A percentile compares a stretch with the other conserved stretches of the same genome.
Evolutionary conservation across 495 filamentous ascomycete species (phyloP).

Genomic region (Talaromyces nanjingensis): DNA sequence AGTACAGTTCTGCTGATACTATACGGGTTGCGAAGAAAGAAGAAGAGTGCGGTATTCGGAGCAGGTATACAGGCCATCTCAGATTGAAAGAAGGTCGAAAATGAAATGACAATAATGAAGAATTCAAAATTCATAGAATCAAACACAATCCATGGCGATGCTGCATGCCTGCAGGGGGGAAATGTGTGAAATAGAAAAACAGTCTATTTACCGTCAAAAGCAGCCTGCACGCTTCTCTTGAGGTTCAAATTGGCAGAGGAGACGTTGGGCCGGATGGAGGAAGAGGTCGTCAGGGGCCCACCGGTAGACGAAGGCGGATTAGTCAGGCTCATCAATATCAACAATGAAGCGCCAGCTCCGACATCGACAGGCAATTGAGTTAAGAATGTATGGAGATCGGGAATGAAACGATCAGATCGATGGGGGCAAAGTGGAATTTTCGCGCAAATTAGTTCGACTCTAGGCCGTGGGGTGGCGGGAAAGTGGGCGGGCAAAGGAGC

Average conservation of each 20-base stretch:
- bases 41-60: constrained; percentile 9
- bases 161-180: constrained; percentile 11
- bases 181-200: constrained; percentile 6
- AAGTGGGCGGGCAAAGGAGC: background rate
- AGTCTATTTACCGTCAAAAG: constrained; percentile 68
- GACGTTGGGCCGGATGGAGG: constrained; percentile 24
- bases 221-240: constrained; percentile 67
- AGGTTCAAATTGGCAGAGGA: constrained; percentile 45
- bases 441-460: background rate
- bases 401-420: background rate
- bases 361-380: background rate
- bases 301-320: constrained; percentile 47
- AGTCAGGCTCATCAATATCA: constrained; percentile 41
- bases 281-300: constrained; percentile 36
- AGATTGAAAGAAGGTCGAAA: constrained; percentile 9
- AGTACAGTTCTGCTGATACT: constrained; percentile 6
- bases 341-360: background rate
- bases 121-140: constrained; percentile 16
- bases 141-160: constrained; percentile 14
- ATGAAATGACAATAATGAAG: constrained; percentile 13
- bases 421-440: background rate
- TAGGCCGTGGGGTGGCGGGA: background rate
- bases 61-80: constrained; percentile 11
- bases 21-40: background rate
- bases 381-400: background rate